Conservation (phyloP, 2,329 filamentous ascomycete species). For the Phyllosticta capitalensis region DNA sequence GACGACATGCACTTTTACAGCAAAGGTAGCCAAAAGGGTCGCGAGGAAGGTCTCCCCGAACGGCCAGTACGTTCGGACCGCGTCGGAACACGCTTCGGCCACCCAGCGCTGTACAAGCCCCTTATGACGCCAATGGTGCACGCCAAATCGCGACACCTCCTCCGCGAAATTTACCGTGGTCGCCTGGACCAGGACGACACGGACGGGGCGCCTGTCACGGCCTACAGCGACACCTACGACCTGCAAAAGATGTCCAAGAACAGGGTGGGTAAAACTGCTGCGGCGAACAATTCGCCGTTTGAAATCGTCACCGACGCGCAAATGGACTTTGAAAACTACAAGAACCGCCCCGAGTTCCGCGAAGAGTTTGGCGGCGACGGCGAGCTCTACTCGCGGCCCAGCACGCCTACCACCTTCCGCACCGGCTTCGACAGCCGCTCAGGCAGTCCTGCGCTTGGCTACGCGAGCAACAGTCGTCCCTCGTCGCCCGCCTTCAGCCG, state of each 20-base stretch:
- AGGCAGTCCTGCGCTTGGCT: conserved; percentile 9
- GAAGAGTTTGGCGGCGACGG: conserved; percentile 74
- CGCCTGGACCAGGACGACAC: conserved; percentile 58
- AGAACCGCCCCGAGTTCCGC: conserved; percentile 78
- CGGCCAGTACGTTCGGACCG: conserved; percentile 44
- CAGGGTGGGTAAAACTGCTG: conserved; percentile 45
- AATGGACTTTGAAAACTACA: conserved; percentile 87
- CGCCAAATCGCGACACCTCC: conserved; percentile 74
- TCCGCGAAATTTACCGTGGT: conserved; percentile 79
- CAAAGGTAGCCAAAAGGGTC: conserved; percentile 49
- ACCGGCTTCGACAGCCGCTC: conserved; percentile 18
- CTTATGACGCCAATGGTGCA: conserved; percentile 94
- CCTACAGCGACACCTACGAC: conserved; percentile 73
- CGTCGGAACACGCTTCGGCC: conserved; percentile 71
- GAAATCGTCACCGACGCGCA: conserved; percentile 81
- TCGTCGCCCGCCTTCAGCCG: background rate
- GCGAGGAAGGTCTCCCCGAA: conserved; percentile 27
- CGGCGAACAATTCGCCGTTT: conserved; percentile 48
- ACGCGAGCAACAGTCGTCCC: background rate
- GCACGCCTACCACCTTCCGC: conserved; percentile 43
- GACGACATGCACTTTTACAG: conserved; percentile 72
- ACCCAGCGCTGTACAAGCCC: conserved; percentile 81
- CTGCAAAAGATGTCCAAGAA: conserved; percentile 66
- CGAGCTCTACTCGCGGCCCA: conserved; percentile 45
- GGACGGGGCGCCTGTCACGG: conserved; percentile 49